Evolutionary conservation across 2,329 filamentous ascomycete genomes (phyloP), one percentile per base, ranked within the genome.

Genomic region (Pseudocercospora fuligena): DNA sequence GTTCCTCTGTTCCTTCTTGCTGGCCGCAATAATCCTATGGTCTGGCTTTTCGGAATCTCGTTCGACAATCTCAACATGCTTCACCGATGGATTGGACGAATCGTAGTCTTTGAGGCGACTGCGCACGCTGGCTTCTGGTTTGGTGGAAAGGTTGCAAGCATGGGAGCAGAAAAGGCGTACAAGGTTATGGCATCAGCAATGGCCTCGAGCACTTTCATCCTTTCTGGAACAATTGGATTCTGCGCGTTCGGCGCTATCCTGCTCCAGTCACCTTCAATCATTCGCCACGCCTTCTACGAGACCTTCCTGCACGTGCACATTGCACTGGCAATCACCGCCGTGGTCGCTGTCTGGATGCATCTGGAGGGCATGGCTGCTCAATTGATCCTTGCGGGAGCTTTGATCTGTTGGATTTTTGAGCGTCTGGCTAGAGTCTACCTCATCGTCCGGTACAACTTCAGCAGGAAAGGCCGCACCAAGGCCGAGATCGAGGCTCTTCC

Each of bases 1-100:
- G 84, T 90, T 67, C 91, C 92, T 1, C 82, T 94, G 3, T 91
- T 93, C 79, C 78, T 93, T 59, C 83, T 93, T 77, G 90, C 90
- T 56, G 89, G 89, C 49, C 86, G 91, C 73, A 94, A 93, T 81
- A 94, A 94, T 80, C 90, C 90, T 23, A 83, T 94, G 70, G 92
- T 94, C 75, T 83, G 83, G 67, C 82, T 91, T 70, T 84, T 92
- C 61, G 88, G 88, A 68, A 88, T 94, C 70, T 92, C 90, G 3
- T 94, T 93, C 78, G 91, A 94, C 78, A 92, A 90, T 0, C 93
- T 92, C 84, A 94, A 94, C 81, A 80, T 94, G 68, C 83, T 94
- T 65, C 91, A 94, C 79, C 87, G 92, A 68, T 94, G 91, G 91
- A 86, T 93, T 69, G 91, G 91, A 72, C 88, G 91, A 46, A 92